Evolutionary conservation across 1,284 basidiomycete genomes (phyloP).

Genomic region (Cryptococcus wingfieldii): DNA sequence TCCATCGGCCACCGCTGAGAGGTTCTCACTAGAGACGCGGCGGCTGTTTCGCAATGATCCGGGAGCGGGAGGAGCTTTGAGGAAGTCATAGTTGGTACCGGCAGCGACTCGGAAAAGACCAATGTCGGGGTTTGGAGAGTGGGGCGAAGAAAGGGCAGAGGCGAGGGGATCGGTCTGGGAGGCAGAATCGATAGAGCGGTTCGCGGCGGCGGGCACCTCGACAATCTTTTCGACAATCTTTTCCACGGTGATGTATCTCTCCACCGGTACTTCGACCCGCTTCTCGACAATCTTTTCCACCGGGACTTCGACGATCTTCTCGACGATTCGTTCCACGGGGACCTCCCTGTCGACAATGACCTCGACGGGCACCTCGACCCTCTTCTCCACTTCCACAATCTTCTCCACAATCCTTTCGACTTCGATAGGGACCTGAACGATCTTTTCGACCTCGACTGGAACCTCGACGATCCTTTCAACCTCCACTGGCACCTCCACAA

Average conservation of each 20-base stretch:
- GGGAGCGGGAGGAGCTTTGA: constrained; percentile 44
- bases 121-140: constrained; percentile 32
- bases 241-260: constrained; percentile 49
- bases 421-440: constrained; percentile 36
- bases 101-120: constrained; percentile 43
- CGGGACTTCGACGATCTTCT: constrained; percentile 26
- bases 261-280: constrained; percentile 32
- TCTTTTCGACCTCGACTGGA: constrained; percentile 32
- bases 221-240: constrained; percentile 39
- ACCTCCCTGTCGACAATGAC: constrained; percentile 18
- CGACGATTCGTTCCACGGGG: constrained; percentile 36
- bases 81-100: constrained; percentile 48
- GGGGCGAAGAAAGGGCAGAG: constrained; percentile 14
- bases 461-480: constrained; percentile 37
- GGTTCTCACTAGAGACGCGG: constrained; percentile 19
- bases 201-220: constrained; percentile 28
- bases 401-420: constrained; percentile 40
- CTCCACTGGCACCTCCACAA: constrained; percentile 35
- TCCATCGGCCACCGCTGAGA: constrained; percentile 10
- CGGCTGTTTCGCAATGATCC: constrained; percentile 9
- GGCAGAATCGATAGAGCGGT: constrained; percentile 11
- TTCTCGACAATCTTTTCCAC: constrained; percentile 41
- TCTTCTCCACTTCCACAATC: constrained; percentile 27
- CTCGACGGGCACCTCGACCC: constrained; percentile 33
- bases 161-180: constrained; percentile 26